phyloP scores from a whole-genome alignment of 2,329 filamentous ascomycete species.

The Cryphonectria carpinicola region DNA sequence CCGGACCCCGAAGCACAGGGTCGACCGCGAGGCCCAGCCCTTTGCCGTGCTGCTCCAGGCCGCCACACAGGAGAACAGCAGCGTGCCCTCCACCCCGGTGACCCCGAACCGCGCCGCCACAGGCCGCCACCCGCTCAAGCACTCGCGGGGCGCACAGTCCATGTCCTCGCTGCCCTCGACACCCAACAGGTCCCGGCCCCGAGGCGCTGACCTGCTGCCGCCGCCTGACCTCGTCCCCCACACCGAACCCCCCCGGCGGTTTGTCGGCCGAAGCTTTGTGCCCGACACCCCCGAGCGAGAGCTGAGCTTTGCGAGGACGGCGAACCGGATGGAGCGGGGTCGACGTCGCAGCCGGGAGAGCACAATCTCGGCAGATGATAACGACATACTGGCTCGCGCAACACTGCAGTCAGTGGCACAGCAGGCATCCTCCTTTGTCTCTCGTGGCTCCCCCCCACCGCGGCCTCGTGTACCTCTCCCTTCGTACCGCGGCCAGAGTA shows the following conservation, averaged over 20 bases:
- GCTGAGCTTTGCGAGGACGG: conserved; percentile 37
- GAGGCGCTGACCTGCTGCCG: conserved; percentile 59
- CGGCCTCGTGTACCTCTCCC: conserved; percentile 23
- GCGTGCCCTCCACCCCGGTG: conserved; percentile 72
- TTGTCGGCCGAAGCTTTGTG: conserved; percentile 42
- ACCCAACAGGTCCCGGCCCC: conserved; percentile 58
- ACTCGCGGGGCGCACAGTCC: conserved; percentile 78
- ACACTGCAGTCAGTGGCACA: conserved; percentile 56
- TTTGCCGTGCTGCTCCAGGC: conserved; percentile 83
- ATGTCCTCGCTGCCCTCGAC: conserved; percentile 84
- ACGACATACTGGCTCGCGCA: conserved; percentile 60
- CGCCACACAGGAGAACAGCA: conserved; percentile 75
- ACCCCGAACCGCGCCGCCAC: conserved; percentile 45
- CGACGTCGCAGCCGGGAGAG: conserved; percentile 75
- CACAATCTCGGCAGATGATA: conserved; percentile 75
- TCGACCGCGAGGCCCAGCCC: conserved; percentile 55
- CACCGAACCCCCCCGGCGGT: conserved; percentile 58
- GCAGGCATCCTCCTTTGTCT: conserved; percentile 33
- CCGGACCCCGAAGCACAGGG: conserved; percentile 53
- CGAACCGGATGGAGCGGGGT: conserved; percentile 45
- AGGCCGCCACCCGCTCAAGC: conserved; percentile 59
- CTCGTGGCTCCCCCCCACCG: conserved; percentile 31
- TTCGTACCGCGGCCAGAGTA: conserved; percentile 28
- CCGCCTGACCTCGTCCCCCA: conserved; percentile 66
- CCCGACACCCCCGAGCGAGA: conserved; percentile 48